These are phyloP conservation scores for Wickerhamiella slavikovae DNA, from an alignment of 805 yeast genomes.

Conservation along the genomic window DNA sequence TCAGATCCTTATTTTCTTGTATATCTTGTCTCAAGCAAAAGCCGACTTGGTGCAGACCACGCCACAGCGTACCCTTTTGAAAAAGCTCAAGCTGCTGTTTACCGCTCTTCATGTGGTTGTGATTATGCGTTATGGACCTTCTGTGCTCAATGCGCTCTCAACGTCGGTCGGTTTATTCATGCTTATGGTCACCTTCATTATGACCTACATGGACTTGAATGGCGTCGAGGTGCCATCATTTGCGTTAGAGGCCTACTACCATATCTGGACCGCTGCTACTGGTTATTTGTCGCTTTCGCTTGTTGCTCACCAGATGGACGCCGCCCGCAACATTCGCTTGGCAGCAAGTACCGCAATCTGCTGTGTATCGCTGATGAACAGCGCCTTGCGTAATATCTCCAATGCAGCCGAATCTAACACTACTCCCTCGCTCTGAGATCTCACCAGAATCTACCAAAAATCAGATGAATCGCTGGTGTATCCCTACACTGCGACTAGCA, in stretches of 20 bases:
- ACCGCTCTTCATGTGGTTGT: slow-evolving; percentile 6
- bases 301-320: slow-evolving; percentile 4
- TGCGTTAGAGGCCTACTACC: slow-evolving; percentile 11
- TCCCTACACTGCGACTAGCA: too few species aligned
- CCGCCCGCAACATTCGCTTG: slow-evolving; percentile 3
- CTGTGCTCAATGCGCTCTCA: slow-evolving; percentile 10
- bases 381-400: slow-evolving; percentile 11
- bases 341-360: slow-evolving; percentile 7
- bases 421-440: too few species aligned
- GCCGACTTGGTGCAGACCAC: slow-evolving; percentile 7
- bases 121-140: slow-evolving; percentile 6
- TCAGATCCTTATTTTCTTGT: slow-evolving; percentile 5
- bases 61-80: slow-evolving; percentile 5
- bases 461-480: too few species aligned
- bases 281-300: slow-evolving; percentile 10
- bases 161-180: slow-evolving; percentile 5
- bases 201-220: slow-evolving; percentile 11
- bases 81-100: slow-evolving; percentile 8
- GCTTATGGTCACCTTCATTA: slow-evolving; percentile 7
- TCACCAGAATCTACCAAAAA: too few species aligned
- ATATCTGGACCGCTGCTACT: slow-evolving; percentile 8
- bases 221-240: slow-evolving; percentile 10
- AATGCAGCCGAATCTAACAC: too few species aligned
- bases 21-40: not conserved
- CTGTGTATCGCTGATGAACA: slow-evolving; percentile 8